Base-by-base conservation (phyloP, 2,329 filamentous ascomycete genomes). In the Sordariomycetes sp. region DNA sequence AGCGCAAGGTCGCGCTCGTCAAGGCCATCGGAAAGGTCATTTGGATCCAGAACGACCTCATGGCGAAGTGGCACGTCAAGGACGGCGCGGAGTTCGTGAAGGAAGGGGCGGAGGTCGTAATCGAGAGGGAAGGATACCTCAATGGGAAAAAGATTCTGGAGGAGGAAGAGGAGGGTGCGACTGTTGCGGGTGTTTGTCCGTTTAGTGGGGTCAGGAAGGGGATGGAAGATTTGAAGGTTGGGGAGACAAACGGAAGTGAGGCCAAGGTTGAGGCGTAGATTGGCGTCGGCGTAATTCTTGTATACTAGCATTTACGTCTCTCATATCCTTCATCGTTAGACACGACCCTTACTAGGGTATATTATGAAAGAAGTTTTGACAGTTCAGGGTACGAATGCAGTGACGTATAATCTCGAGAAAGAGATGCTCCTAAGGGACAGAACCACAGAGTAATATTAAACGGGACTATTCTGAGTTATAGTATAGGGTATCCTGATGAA, bases 41-140 rank as follows among this genome's bases (percentile, higher is more conserved):
- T 62, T 92, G 88, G 87, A 90, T 92, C 62, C 89, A 92, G 70
- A 92, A 92, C 66, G 88, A 92, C 68, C 76, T 92, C 34, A 88
- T 92, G 68, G 86, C 87, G n/a, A 87, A 86, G 68, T 91, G 87
- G 85, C 87, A 90, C 64, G 80, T 88, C 39, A 76, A 79, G 36
- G 84, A 88, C 62, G 84, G 84, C 54, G 79, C 84, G 39, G 86
- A 89, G 68, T 81, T 74, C 61, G 17, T 53, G 24, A 35, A 53
- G 20, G 48, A 58, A 17, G 71, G 74, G 13, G 74, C 74, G 57
- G 74, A 75, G 53, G 71, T 76, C 15, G 70, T 76, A 28, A 67
- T 81, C 52, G 82, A 86, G 65, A 71, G 74, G 56, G 85, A 87
- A 65, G 84, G 84, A 0, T 86, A 80, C 63, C 63, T 87, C 22